Percentiles rank a stretch among this genome's conserved stretches.
These are phyloP conservation scores for Suillus spraguei DNA, from an alignment of 768 basidiomycete species.

Conservation along the genomic window DNA sequence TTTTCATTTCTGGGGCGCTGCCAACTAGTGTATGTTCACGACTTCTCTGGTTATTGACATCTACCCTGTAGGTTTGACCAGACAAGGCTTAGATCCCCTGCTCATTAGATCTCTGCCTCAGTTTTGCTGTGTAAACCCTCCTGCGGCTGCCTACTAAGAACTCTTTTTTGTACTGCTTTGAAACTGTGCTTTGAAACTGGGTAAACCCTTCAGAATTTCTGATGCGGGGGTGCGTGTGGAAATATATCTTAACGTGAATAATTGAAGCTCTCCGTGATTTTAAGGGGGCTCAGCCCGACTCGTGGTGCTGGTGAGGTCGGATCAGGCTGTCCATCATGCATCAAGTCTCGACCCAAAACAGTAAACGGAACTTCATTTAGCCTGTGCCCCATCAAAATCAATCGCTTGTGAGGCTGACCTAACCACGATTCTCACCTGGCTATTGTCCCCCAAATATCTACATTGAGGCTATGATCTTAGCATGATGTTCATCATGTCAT, in stretches of 20 bases:
- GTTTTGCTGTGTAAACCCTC: constrained; percentile 4
- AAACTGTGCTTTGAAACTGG: not conserved
- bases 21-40: not conserved
- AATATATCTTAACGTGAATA: not conserved
- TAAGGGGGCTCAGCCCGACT: constrained; percentile 7
- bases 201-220: not conserved
- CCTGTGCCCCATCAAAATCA: constrained; percentile 3
- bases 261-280: constrained; percentile 4
- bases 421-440: not conserved
- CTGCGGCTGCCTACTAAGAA: not conserved
- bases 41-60: not conserved
- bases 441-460: not conserved
- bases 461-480: not conserved
- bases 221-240: not conserved
- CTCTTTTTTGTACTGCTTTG: constrained; percentile 5
- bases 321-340: constrained; percentile 1
- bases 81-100: not conserved
- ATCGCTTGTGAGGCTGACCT: not conserved
- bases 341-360: not conserved
- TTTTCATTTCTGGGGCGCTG: constrained; percentile 7
- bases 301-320: constrained; percentile 6
- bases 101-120: not conserved
- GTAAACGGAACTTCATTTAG: not conserved
- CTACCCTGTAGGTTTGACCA: not conserved
- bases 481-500: not conserved